A percentile compares a stretch with the other conserved stretches of the same genome.
These are phyloP conservation scores for Adansonia grandidieri DNA, from an alignment of 441 rosid genomes.

Conservation along the genomic window DNA sequence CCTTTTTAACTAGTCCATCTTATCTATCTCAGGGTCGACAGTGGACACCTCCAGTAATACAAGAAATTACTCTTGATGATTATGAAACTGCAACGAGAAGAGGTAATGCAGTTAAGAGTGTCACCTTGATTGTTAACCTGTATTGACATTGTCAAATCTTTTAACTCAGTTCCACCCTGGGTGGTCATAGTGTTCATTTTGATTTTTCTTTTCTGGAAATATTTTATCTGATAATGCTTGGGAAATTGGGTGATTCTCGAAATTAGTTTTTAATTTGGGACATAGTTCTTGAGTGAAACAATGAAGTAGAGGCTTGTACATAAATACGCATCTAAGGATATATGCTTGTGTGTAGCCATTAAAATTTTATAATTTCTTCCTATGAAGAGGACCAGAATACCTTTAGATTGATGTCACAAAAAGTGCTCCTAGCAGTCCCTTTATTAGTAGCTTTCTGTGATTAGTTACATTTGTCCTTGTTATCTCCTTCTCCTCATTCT, in stretches of 20 bases:
- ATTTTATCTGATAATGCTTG: neutral
- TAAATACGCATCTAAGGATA: neutral
- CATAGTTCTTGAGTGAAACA: neutral
- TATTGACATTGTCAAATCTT: neutral
- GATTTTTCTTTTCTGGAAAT: neutral
- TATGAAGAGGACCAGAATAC: neutral
- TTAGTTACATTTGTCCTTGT: neutral
- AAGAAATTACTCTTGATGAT: conserved; percentile 34
- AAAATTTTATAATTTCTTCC: neutral
- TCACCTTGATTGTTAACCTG: neutral
- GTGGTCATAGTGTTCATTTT: neutral
- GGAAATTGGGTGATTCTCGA: neutral
- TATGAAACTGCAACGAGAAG: conserved; percentile 38
- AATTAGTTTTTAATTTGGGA: too few relatives aligned
- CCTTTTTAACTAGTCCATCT: conserved; percentile 43
- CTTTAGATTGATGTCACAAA: neutral
- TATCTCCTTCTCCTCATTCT: neutral
- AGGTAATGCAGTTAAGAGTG: conserved; percentile 34
- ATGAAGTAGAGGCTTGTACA: conserved; percentile 2
- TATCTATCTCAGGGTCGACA: conserved; percentile 55
- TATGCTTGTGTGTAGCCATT: neutral
- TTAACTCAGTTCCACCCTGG: conserved; percentile 14
- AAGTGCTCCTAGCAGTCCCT: neutral
- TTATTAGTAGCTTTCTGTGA: neutral
- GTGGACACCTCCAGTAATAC: conserved; percentile 62